These are phyloP conservation scores for Suhomyces coccinellae DNA, from an alignment of 1,139 yeast genomes.

Conservation along the genomic window DNA sequence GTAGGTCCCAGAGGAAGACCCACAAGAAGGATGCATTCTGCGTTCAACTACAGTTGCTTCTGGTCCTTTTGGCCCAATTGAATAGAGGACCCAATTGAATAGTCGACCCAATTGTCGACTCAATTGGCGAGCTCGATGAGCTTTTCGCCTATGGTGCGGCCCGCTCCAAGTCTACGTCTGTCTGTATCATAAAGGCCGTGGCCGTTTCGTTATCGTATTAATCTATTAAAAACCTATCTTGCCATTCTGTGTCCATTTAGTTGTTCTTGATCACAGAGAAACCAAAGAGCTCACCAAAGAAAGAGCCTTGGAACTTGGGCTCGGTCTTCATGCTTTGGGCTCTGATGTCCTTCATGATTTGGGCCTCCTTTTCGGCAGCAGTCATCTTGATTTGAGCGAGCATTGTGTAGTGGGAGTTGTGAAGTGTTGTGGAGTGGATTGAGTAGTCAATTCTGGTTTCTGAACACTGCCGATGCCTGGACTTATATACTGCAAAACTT, in stretches of 20 bases:
- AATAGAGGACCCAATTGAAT: no score
- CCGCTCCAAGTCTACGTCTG: background rate
- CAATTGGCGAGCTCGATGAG: no score
- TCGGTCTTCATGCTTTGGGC: slow-evolving; percentile 36
- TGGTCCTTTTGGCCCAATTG: no score
- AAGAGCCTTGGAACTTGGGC: slow-evolving; percentile 44
- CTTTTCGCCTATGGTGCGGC: background rate
- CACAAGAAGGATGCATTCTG: no score
- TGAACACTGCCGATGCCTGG: background rate
- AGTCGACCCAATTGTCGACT: no score
- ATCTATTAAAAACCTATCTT: background rate
- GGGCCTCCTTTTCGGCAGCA: slow-evolving; percentile 46
- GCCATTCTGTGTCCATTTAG: background rate
- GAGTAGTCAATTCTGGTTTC: background rate
- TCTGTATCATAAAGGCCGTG: background rate
- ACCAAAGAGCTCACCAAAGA: slow-evolving; percentile 48
- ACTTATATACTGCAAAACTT: slow-evolving; percentile 10
- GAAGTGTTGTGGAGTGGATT: background rate
- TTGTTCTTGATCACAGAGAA: slow-evolving; percentile 22
- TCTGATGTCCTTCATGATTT: slow-evolving; percentile 50
- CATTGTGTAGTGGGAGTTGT: slow-evolving; percentile 12
- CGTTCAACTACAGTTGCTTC: no score
- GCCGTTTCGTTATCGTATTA: background rate
- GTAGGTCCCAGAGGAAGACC: no score
- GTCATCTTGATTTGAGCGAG: slow-evolving; percentile 16